Conservation (phyloP, 345 rosid species). For the Salix caprea region DNA sequence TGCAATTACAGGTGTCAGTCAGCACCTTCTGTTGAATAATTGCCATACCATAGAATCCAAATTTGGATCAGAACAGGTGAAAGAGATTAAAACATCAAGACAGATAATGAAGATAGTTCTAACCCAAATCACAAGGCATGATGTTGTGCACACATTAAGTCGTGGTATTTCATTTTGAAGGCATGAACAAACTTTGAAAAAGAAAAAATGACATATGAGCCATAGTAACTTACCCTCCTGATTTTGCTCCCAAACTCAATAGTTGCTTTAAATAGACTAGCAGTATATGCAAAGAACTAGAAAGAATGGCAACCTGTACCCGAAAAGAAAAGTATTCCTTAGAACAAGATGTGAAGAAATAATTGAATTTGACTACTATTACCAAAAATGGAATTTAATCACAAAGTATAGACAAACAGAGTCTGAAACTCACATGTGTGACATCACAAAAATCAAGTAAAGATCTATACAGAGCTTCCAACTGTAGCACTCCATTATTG, state of each 20-base stretch:
- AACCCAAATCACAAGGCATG: not conserved
- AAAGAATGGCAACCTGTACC: conserved; percentile 52
- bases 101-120: not conserved
- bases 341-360: conserved; percentile 9
- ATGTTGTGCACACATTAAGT: not conserved
- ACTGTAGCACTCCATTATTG: conserved; percentile 49
- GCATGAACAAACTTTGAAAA: not conserved
- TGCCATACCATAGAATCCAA: not conserved
- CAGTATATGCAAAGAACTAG: conserved; percentile 55
- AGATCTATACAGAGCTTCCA: conserved; percentile 63
- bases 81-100: not conserved
- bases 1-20: not conserved
- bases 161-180: not conserved
- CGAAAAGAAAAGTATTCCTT: not conserved
- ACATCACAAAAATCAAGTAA: conserved; percentile 59
- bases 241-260: conserved; percentile 37
- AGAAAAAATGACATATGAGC: not conserved
- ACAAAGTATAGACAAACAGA: not conserved
- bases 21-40: not conserved
- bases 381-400: not conserved
- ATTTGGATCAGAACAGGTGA: not conserved
- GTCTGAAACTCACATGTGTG: conserved; percentile 51
- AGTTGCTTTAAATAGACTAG: conserved; percentile 60
- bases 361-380: not conserved
- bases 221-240: conserved; percentile 47